Base-by-base conservation (phyloP, 768 basidiomycete genomes). In the Tricholoma hemisulphureum region DNA sequence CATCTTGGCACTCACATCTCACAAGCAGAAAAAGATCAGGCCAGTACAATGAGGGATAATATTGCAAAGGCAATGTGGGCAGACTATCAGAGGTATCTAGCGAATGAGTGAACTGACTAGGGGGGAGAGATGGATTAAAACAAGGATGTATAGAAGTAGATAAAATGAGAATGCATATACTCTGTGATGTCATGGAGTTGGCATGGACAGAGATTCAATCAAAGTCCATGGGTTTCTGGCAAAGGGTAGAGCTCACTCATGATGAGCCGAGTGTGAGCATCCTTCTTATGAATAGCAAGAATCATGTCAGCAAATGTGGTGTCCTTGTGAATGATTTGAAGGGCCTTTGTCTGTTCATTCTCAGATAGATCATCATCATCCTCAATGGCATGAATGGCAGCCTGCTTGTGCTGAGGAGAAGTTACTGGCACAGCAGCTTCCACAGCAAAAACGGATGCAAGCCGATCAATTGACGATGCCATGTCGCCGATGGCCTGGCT, bases 281-380 rank as follows among this genome's bases (percentile, higher is more conserved):
- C 20, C 50, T 63, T 62, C 20, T 60, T 55, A 4, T 20, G 18
- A n/a, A 65, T 67, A 3, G 61, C 49, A 28, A 61, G 37, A 37
- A 61, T 4, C 14, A 51, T 57, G 37, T 61, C 32, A 35, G 63
- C 64, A 55, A 65, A 54, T 2, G 51, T 23, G 9, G 53, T 57
- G 51, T 67, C 63, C 23, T 50, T 18, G 28, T 55, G 57, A 39
- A 67, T 58, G 21, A 67, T 51, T 29, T 56, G 55, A 54, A 61
- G 53, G 2, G 49, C 56, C 11, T 58, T 5, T 14, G 61, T 37
- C 39, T 63, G 50, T 35, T 68, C 60, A 53, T 65, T 32, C 0
- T 65, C 60, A 6, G 63, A 63, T 14, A 64, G 63, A 4, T 65
- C 61, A 35, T 35, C 60, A 55, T 65, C 62, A 21, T 63, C 64